phyloP scores from a whole-genome alignment of 139 green algal genomes.

The Chlorella sp. region DNA sequence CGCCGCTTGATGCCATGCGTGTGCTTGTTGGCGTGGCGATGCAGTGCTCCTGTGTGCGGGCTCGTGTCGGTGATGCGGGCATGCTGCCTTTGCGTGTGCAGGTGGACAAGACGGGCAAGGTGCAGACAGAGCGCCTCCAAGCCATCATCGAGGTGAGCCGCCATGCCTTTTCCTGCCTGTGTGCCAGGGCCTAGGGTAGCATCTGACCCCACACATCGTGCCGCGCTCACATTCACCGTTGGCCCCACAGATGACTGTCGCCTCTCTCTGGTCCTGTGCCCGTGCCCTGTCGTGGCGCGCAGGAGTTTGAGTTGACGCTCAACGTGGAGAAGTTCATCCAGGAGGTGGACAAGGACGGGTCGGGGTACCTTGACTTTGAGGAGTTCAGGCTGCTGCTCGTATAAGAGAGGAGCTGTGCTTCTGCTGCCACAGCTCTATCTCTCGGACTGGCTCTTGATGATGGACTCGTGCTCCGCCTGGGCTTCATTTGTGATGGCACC shows the following conservation, averaged over 20 bases:
- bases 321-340: conserved; percentile 62
- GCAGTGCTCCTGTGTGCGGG: too few relatives aligned
- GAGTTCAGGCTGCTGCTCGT: conserved; percentile 62
- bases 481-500: background rate
- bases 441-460: too few relatives aligned
- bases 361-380: conserved; percentile 55
- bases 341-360: conserved; percentile 56
- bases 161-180: background rate
- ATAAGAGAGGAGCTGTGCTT: conserved; percentile 12
- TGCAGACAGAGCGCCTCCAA: conserved; percentile 60
- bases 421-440: background rate
- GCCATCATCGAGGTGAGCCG: conserved; percentile 51
- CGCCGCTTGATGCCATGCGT: too few relatives aligned
- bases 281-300: background rate
- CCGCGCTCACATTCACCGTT: background rate
- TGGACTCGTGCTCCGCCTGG: background rate
- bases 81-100: conserved; percentile 5
- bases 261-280: background rate
- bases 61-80: background rate
- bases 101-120: conserved; percentile 51
- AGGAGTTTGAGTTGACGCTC: conserved; percentile 75
- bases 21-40: too few relatives aligned
- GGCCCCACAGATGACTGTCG: background rate
- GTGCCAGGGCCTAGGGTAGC: background rate
- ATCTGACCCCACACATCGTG: background rate